Base-by-base conservation (phyloP, 2,329 filamentous ascomycete species). In the Colletotrichum caudatum region DNA sequence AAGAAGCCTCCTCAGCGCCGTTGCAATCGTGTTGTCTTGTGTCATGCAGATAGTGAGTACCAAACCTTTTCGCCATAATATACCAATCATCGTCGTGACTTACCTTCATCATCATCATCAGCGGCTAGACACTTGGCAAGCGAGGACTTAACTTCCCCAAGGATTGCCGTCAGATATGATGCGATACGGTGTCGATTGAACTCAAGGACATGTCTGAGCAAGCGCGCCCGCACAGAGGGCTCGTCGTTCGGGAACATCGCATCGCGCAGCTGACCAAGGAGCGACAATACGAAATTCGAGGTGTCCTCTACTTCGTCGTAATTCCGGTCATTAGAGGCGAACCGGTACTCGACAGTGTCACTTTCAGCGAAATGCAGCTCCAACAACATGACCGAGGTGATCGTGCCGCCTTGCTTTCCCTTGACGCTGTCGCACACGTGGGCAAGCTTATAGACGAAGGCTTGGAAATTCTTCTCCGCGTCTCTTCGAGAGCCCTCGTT, bases 301-400 rank as follows among this genome's bases (percentile, higher is more conserved):
- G 26, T 39, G 1, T 7, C 35, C 5, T 66, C 4, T 4, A 50
- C 11, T 20, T 66, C 26, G 8, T 23, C 14, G 0, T 5, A 2
- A 16, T 5, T 29, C n/a, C 57, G 44, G 29, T 74, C 65, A 37
- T 81, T 81, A 1, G 77, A 81, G 1, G 74, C 78, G 66, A 82
- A 75, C 18, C 77, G 61, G 41, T 80, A 82, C 3, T 74, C 67
- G 29, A 78, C 74, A 18, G 59, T 62, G 0, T 78, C 74, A 1
- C 72, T 73, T 4, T 11, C 37, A 7, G 33, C 8, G 14, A 74
- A 69, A 14, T 79, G 14, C 5, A 16, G 26, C 23, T 53, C 74
- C 1, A 81, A 72, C 1, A 82, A 69, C 0, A 75, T 69, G 37
- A 81, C 58, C 0, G 79, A 76, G 0, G 80, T 77, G 3, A 82